phyloP scores from a whole-genome alignment of 1,284 basidiomycete genomes.

The Phaffia rhodozyma region DNA sequence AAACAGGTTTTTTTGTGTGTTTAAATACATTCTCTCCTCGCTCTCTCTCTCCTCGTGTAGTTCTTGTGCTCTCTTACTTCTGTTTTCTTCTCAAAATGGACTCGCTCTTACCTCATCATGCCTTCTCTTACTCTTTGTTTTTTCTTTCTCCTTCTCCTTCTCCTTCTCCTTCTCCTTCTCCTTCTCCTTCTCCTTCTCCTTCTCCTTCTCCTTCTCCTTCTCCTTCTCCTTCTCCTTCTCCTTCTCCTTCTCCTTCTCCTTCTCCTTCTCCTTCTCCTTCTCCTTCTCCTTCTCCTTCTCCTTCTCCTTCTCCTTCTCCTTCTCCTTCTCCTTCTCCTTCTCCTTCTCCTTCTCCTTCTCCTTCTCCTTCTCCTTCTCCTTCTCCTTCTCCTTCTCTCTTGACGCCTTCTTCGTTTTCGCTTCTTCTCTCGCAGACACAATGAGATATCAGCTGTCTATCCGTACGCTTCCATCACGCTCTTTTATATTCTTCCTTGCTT shows the following conservation, averaged over 20 bases:
- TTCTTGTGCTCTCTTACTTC: too few species aligned
- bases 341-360: background rate
- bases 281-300: background rate
- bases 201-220: background rate
- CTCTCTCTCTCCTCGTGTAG: background rate
- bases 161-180: background rate
- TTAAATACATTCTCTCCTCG: background rate
- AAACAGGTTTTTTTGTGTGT: background rate
- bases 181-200: background rate
- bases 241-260: background rate
- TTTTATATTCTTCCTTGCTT: conserved; percentile 14
- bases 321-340: background rate
- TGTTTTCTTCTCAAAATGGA: background rate
- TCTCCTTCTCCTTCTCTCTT: conserved; percentile 57
- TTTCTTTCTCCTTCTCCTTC: background rate
- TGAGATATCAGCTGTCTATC: background rate
- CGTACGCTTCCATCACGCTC: conserved; percentile 3
- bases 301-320: background rate
- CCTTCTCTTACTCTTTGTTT: background rate
- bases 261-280: background rate
- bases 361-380: conserved; percentile 39
- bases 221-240: background rate
- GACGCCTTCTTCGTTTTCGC: conserved; percentile 47
- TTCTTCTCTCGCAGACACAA: background rate
- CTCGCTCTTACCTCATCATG: background rate